Evolutionary conservation across 2,329 filamentous ascomycete species (phyloP).

Genomic region (Chrysoporthe cubensis): DNA sequence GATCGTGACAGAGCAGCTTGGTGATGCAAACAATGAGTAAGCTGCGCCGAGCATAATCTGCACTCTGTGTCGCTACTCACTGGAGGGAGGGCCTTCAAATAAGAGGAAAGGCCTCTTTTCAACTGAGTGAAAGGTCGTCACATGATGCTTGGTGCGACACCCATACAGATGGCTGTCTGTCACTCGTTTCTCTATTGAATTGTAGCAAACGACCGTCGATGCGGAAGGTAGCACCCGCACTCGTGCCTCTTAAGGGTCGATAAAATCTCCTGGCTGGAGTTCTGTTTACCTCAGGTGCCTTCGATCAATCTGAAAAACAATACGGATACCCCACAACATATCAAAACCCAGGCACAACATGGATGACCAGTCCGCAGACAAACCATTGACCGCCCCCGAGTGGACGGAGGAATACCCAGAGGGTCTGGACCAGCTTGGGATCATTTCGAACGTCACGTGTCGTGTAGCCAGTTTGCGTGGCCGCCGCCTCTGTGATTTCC

Average conservation of each 20-base stretch:
- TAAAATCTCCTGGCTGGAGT: not conserved
- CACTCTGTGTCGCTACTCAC: not conserved
- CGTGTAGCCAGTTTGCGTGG: not conserved
- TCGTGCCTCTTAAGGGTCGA: not conserved
- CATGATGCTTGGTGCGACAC: not conserved
- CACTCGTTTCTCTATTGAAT: not conserved
- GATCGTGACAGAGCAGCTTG: not conserved
- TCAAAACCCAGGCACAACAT: too few species aligned
- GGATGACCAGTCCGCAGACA: too few species aligned
- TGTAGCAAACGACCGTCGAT: not conserved
- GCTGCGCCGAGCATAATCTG: not conserved
- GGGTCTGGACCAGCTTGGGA: not conserved
- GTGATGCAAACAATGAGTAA: not conserved
- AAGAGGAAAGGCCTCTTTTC: not conserved
- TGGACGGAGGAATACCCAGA: not conserved
- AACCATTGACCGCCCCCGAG: too few species aligned
- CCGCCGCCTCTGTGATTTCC: not conserved
- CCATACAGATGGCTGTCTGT: not conserved
- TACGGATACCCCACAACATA: too few species aligned
- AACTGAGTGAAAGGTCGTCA: not conserved
- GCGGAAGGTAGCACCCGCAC: not conserved
- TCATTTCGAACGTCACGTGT: not conserved
- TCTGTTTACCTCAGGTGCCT: not conserved
- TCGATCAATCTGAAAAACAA: too few species aligned
- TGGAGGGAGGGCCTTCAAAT: not conserved